Percentiles rank a stretch among this genome's conserved stretches.
Conservation (phyloP, 1,139 yeast genomes). For the Yamadazyma kanchanaburiensis region DNA sequence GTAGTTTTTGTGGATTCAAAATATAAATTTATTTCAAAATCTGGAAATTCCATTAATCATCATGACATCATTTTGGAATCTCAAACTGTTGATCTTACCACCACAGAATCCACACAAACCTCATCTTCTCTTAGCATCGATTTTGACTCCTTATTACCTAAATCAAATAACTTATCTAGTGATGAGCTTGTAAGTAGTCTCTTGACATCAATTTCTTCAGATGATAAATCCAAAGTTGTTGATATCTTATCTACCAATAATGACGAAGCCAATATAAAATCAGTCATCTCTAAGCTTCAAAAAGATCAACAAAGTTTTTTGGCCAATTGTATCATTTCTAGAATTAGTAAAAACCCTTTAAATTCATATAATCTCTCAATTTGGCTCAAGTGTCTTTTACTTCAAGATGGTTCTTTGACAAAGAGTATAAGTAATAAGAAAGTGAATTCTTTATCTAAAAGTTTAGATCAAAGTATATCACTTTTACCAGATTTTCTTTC, state of each 20-base stretch:
- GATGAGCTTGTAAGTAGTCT: conserved; percentile 6
- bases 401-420: conserved; percentile 28
- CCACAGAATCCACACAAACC: conserved; percentile 1
- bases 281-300: conserved; percentile 24
- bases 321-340: conserved; percentile 30
- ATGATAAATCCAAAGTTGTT: conserved; percentile 8
- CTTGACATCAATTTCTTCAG: too few relatives aligned
- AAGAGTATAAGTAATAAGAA: conserved; percentile 7
- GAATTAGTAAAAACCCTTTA: conserved; percentile 33
- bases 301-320: conserved; percentile 20
- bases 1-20: conserved; percentile 2
- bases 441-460: conserved; percentile 12
- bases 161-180: conserved; percentile 3
- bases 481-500: conserved; percentile 39
- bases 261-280: conserved; percentile 32
- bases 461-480: conserved; percentile 30
- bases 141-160: conserved; percentile 3
- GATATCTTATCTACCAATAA: conserved; percentile 25
- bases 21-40: conserved; percentile 8
- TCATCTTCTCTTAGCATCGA: conserved; percentile 2
- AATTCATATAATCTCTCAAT: conserved; percentile 28
- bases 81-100: conserved; percentile 3
- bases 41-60: conserved; percentile 6
- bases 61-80: conserved; percentile 3
- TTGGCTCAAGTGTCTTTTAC: conserved; percentile 52